Conservation (phyloP, 2,329 filamentous ascomycete genomes). For the Claviceps purpurea region DNA sequence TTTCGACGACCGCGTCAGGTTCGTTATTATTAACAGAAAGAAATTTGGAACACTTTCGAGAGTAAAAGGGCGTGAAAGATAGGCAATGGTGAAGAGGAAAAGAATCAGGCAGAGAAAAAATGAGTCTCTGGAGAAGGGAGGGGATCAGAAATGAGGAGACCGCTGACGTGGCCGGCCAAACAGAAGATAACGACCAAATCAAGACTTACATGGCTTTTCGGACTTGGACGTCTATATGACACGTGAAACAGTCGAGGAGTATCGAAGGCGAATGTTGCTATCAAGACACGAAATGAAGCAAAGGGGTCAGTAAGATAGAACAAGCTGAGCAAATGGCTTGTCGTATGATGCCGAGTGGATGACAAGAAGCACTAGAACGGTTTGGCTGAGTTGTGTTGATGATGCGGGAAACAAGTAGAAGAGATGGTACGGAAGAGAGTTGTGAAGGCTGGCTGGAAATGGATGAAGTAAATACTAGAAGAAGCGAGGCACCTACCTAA, state of each 20-base stretch:
- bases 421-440: constrained; percentile 9
- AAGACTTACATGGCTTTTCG: constrained; percentile 16
- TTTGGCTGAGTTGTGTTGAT: constrained; percentile 28
- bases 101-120: too few relatives aligned
- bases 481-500: constrained; percentile 11
- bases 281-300: constrained; percentile 42
- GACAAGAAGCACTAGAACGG: constrained; percentile 23
- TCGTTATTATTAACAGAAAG: too few relatives aligned
- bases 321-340: constrained; percentile 44
- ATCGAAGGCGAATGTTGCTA: constrained; percentile 31
- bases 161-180: neutral
- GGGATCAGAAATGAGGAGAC: neutral
- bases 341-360: constrained; percentile 19
- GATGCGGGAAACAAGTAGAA: constrained; percentile 23
- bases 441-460: constrained; percentile 5
- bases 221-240: constrained; percentile 14
- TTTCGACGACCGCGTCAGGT: neutral
- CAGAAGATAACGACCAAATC: neutral
- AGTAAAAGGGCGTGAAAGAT: too few relatives aligned
- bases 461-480: constrained; percentile 1
- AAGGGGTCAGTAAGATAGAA: constrained; percentile 47
- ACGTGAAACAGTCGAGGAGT: constrained; percentile 17
- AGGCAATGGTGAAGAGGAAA: too few relatives aligned
- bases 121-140: too few relatives aligned
- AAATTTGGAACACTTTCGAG: too few relatives aligned